Evolutionary conservation across 2,329 filamentous ascomycete genomes (phyloP).

Genomic region (Rhexocercosporidium sp.): DNA sequence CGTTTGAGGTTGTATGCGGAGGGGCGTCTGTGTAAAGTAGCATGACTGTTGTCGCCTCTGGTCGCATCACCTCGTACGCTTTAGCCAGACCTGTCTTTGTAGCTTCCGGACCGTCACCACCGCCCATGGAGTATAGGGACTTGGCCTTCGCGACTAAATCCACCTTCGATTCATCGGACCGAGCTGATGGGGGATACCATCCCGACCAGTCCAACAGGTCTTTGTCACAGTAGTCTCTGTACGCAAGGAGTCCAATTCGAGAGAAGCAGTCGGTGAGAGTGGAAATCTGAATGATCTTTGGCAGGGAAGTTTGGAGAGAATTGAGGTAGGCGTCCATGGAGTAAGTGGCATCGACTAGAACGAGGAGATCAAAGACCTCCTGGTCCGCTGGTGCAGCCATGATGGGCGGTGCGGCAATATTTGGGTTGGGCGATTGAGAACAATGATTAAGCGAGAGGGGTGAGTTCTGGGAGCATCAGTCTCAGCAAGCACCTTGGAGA

Average conservation of each 20-base stretch:
- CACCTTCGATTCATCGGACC: background rate
- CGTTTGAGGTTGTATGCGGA: slow-evolving; percentile 25
- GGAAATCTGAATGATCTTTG: slow-evolving; percentile 26
- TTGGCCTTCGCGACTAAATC: slow-evolving; percentile 22
- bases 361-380: slow-evolving; percentile 27
- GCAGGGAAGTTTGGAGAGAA: slow-evolving; percentile 20
- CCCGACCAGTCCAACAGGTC: slow-evolving; percentile 26
- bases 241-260: slow-evolving; percentile 24
- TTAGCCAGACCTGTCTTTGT: slow-evolving; percentile 30
- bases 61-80: slow-evolving; percentile 30
- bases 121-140: slow-evolving; percentile 14
- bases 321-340: slow-evolving; percentile 24
- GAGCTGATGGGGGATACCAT: slow-evolving; percentile 17
- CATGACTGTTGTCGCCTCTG: slow-evolving; percentile 28
- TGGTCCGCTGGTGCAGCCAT: background rate
- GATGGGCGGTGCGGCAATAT: background rate
- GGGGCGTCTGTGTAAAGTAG: slow-evolving; percentile 30
- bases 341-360: slow-evolving; percentile 26
- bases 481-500: too few relatives aligned
- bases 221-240: slow-evolving; percentile 26
- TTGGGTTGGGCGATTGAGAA: background rate
- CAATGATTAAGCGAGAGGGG: background rate
- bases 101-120: slow-evolving; percentile 29
- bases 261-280: slow-evolving; percentile 28
- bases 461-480: background rate